Evolutionary conservation across 352 stramenopile species (phyloP), one percentile per base, ranked within the genome.

Genomic region (Phytophthora sojae): DNA sequence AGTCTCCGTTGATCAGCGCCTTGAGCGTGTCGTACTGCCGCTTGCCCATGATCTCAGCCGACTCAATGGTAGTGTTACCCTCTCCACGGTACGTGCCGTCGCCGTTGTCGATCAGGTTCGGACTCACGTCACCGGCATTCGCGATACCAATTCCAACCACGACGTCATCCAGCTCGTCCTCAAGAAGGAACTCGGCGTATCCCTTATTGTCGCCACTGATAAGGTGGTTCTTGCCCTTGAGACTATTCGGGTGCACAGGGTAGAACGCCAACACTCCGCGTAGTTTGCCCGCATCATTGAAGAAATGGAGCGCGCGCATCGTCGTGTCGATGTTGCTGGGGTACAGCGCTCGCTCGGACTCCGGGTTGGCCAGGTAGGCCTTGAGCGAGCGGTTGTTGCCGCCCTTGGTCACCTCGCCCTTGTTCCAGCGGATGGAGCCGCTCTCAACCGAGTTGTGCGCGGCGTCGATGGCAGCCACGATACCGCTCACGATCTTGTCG

Each of bases 141-240:
- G 80, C 69, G 53, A 85, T 88, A 1, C 77, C 80, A 14, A 88
- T 79, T 4, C 54, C 80, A 0, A 76, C 75, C 9, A 85, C 42
- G 2, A 79, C 65, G 23, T 65, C 57, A 6, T 69, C 56, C 4
- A 77, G 69, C 29, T 83, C 65, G 7, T 81, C 64, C 47, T 88
- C 80, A 15, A 85, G 29, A 7, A 83, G 37, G 39, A 82, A 88
- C 68, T 85, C 78, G 25, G 79, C 78, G 50, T 83, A 86, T 4
- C 76, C 80, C 54, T 96, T 94, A 76, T 97, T 97, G 77, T 97
- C 89, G 53, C 86, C 86, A 55, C 49, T 55, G 23, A 55, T 55
- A 23, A 55, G 49, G 4, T 55, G 49, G 23, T 55, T 55, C 15
- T 55, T 19, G 11, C 21, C 49, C n/a, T 29, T 55, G 21, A 55